These are phyloP conservation scores for Kuraishia hungarica DNA, from an alignment of 805 yeast species.

Conservation along the genomic window DNA sequence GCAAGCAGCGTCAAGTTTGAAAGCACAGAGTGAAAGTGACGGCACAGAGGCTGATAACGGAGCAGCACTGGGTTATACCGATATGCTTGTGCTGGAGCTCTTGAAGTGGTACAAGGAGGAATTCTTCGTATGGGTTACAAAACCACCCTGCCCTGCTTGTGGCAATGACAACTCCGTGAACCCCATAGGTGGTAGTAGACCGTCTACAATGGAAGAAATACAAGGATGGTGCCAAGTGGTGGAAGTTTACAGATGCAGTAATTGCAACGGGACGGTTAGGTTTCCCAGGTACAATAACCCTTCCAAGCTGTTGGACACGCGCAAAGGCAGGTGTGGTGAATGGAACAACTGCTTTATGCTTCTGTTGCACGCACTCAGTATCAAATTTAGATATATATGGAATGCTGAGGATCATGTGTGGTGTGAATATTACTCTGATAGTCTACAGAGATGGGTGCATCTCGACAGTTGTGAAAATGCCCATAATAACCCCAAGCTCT, in stretches of 20 bases:
- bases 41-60: constrained; percentile 2
- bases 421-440: constrained; percentile 76
- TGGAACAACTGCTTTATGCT: constrained; percentile 85
- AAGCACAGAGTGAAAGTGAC: too few relatives aligned
- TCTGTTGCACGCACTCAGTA: constrained; percentile 57
- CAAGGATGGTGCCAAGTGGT: constrained; percentile 45
- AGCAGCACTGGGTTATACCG: constrained; percentile 35
- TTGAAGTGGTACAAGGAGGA: constrained; percentile 66
- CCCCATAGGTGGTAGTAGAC: constrained; percentile 27
- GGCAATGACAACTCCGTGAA: constrained; percentile 29
- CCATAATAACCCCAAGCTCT: constrained; percentile 72
- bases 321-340: constrained; percentile 88
- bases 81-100: constrained; percentile 47
- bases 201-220: constrained; percentile 33
- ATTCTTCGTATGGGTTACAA: constrained; percentile 79
- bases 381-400: constrained; percentile 69
- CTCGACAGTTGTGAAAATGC: constrained; percentile 84
- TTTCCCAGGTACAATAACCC: constrained; percentile 79
- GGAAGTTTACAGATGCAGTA: constrained; percentile 56
- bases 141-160: constrained; percentile 54
- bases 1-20: constrained; percentile 2
- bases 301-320: constrained; percentile 44
- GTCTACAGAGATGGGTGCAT: constrained; percentile 71
- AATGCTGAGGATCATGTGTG: constrained; percentile 93
- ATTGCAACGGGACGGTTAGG: constrained; percentile 38